Conservation (phyloP, 805 yeast species). For the Tetrapisispora arboricola region DNA sequence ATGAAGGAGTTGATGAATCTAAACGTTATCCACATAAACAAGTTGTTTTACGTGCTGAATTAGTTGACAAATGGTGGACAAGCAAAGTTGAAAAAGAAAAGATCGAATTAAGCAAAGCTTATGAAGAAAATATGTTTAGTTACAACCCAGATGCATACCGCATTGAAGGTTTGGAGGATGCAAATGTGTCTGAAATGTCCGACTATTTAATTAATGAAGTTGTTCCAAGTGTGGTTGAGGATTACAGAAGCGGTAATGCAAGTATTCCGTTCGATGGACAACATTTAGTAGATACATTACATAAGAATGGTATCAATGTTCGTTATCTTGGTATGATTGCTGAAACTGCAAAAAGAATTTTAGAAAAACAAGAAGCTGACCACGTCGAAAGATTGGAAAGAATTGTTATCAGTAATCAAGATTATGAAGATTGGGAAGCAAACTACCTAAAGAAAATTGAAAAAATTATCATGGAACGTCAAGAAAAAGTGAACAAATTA, state of each 20-base stretch:
- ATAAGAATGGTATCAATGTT: constrained; percentile 74
- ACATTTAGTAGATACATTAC: constrained; percentile 60
- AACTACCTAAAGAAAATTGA: constrained; percentile 23
- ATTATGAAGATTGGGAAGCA: constrained; percentile 28
- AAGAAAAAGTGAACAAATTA: constrained; percentile 25
- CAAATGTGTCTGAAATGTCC: constrained; percentile 55
- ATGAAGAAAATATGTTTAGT: constrained; percentile 36
- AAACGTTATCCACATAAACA: constrained; percentile 75
- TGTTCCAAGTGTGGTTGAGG: constrained; percentile 47
- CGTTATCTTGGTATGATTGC: constrained; percentile 64
- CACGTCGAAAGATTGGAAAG: constrained; percentile 19
- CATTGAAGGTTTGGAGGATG: constrained; percentile 34
- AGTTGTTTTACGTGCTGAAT: constrained; percentile 72
- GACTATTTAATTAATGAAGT: constrained; percentile 47
- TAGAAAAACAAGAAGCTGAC: constrained; percentile 15
- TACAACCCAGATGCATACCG: constrained; percentile 76
- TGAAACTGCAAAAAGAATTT: constrained; percentile 24
- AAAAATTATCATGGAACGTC: constrained; percentile 27
- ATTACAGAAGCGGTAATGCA: constrained; percentile 36
- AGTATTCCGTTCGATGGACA: constrained; percentile 71
- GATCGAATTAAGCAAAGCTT: constrained; percentile 26
- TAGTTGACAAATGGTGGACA: constrained; percentile 85
- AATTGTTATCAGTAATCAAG: constrained; percentile 22
- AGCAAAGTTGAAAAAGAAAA: constrained; percentile 37
- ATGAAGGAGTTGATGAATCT: constrained; percentile 31